These are phyloP conservation scores for Phyllosticta citribraziliensis DNA, from an alignment of 2,329 filamentous ascomycete genomes.

Conservation along the genomic window DNA sequence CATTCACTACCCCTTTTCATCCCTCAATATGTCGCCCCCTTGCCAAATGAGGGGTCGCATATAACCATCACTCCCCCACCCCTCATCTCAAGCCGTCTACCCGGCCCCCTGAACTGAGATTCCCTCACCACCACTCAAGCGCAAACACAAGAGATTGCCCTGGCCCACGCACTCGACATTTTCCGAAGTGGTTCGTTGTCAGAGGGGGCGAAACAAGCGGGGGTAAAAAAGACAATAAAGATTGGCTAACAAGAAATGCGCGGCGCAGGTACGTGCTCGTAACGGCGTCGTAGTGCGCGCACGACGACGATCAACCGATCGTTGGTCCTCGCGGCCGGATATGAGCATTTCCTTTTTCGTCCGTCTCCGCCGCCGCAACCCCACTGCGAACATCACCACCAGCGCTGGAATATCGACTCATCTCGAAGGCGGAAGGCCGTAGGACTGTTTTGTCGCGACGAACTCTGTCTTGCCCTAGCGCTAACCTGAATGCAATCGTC, in stretches of 20 bases:
- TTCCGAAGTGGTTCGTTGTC: background rate
- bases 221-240: background rate
- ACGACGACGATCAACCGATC: background rate
- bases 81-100: background rate
- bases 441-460: background rate
- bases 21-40: background rate
- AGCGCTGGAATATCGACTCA: background rate
- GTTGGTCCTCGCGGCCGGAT: background rate
- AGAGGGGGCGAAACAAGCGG: background rate
- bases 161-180: background rate
- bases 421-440: background rate
- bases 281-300: conserved; percentile 17
- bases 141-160: background rate
- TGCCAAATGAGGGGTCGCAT: background rate
- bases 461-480: background rate
- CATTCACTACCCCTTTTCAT: background rate
- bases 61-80: background rate
- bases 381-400: background rate
- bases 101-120: background rate
- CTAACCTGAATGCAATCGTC: background rate
- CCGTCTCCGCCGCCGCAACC: background rate
- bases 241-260: background rate
- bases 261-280: conserved; percentile 29
- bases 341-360: background rate
- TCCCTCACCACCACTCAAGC: background rate